phyloP scores from a whole-genome alignment of 306 rosid genomes.

The Acmispon strigosus region DNA sequence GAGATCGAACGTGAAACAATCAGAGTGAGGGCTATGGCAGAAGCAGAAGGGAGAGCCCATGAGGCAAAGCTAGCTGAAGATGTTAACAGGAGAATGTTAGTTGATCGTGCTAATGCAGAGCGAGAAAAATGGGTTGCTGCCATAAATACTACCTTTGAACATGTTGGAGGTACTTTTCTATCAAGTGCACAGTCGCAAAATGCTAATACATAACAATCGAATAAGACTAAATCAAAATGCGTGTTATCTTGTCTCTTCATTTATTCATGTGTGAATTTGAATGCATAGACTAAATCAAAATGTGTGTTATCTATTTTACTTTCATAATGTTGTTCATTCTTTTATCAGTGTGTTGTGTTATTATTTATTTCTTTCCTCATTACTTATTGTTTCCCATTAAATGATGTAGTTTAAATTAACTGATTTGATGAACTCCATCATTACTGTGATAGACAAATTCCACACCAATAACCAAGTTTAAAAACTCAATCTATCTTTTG shows the following conservation, averaged over 20 bases:
- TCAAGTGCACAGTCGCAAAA: background rate
- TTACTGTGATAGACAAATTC: background rate
- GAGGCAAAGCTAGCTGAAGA: conserved; percentile 90
- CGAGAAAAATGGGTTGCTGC: conserved; percentile 96
- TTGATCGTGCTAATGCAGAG: conserved; percentile 87
- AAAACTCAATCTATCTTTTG: conserved; percentile 24
- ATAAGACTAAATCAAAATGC: too few relatives aligned
- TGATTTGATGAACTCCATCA: background rate
- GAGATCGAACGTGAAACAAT: conserved; percentile 94
- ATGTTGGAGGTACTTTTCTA: conserved; percentile 77
- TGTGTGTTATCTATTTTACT: background rate
- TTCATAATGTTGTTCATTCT: background rate
- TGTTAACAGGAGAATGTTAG: conserved; percentile 69
- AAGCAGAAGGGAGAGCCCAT: conserved; percentile 94
- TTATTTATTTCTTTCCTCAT: background rate
- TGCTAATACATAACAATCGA: background rate
- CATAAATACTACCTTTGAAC: conserved; percentile 92
- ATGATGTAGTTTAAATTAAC: background rate
- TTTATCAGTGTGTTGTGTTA: background rate
- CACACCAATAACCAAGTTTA: background rate
- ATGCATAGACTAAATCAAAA: background rate
- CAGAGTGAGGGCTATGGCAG: conserved; percentile 81
- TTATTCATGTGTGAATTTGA: background rate
- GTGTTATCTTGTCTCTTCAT: background rate
- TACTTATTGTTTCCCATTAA: background rate